Conservation (phyloP, 495 filamentous ascomycete species). For the Xeromyces bisporus region DNA sequence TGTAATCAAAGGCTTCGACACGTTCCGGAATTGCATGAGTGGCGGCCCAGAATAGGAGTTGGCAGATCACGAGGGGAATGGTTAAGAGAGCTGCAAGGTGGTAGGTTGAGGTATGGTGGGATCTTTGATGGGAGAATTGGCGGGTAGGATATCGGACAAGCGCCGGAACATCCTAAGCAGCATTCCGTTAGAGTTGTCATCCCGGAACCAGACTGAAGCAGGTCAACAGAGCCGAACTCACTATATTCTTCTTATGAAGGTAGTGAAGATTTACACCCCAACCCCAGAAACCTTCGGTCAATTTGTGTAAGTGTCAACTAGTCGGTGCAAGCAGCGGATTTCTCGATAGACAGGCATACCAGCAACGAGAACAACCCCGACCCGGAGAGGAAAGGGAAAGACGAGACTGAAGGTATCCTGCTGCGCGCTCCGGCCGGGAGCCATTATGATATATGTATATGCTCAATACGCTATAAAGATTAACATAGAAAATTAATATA, state of each 20-base stretch:
- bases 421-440: slow-evolving; percentile 61
- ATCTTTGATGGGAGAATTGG: slow-evolving; percentile 40
- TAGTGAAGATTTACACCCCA: slow-evolving; percentile 81
- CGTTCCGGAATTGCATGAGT: slow-evolving; percentile 48
- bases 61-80: slow-evolving; percentile 46
- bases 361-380: slow-evolving; percentile 61
- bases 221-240: slow-evolving; percentile 18
- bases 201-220: not conserved
- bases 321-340: no score
- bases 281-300: slow-evolving; percentile 59
- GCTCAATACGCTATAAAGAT: slow-evolving; percentile 8
- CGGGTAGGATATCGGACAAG: slow-evolving; percentile 66
- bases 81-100: slow-evolving; percentile 62
- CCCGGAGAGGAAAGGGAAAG: slow-evolving; percentile 72
- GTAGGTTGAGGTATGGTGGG: slow-evolving; percentile 69
- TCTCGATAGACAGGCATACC: slow-evolving; percentile 42
- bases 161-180: slow-evolving; percentile 49
- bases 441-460: slow-evolving; percentile 41
- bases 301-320: no score
- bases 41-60: slow-evolving; percentile 66
- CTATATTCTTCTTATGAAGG: slow-evolving; percentile 54
- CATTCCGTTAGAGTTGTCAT: not conserved
- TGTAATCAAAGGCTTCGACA: slow-evolving; percentile 57
- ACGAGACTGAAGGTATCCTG: slow-evolving; percentile 72
- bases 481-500: slow-evolving; percentile 3